These are phyloP conservation scores for Apophysomyces variabilis DNA, from an alignment of 371 early-diverging fungal genomes.

Conservation along the genomic window DNA sequence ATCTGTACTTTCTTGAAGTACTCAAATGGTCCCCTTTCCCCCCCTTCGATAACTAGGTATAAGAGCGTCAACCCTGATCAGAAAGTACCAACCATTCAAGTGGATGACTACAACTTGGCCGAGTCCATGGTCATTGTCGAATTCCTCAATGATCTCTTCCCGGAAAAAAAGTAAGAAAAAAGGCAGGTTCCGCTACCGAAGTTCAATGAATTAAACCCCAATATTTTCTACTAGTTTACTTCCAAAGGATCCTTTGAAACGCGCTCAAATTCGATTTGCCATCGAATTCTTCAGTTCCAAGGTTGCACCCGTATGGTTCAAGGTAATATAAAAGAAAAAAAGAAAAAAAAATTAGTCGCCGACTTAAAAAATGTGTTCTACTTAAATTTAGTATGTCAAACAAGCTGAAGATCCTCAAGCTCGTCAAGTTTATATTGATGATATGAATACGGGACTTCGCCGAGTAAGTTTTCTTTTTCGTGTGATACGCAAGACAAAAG, in stretches of 20 bases:
- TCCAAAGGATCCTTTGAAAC: constrained; percentile 48
- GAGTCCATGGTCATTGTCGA: constrained; percentile 60
- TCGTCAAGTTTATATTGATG: constrained; percentile 5
- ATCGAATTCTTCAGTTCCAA: constrained; percentile 58
- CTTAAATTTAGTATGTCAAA: constrained; percentile 1
- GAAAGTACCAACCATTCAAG: constrained; percentile 56
- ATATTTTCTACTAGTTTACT: constrained; percentile 29
- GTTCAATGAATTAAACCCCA: background rate
- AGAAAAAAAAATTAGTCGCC: background rate
- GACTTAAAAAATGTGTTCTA: constrained; percentile 1
- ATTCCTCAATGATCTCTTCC: constrained; percentile 51
- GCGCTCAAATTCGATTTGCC: constrained; percentile 55
- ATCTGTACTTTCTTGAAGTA: background rate
- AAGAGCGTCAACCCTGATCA: constrained; percentile 52
- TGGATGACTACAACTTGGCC: constrained; percentile 43
- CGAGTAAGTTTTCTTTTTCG: constrained; percentile 14
- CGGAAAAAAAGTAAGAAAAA: constrained; percentile 48
- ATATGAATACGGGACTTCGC: constrained; percentile 8
- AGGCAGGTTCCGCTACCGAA: background rate
- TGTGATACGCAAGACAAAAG: background rate
- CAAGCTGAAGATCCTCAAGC: constrained; percentile 2
- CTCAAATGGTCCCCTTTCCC: background rate
- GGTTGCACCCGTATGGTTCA: constrained; percentile 35
- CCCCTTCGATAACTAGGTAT: constrained; percentile 30
- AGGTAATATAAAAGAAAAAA: constrained; percentile 12